These are phyloP conservation scores for Tolypocladium amazonense DNA, from an alignment of 2,329 filamentous ascomycete species.

Conservation along the genomic window DNA sequence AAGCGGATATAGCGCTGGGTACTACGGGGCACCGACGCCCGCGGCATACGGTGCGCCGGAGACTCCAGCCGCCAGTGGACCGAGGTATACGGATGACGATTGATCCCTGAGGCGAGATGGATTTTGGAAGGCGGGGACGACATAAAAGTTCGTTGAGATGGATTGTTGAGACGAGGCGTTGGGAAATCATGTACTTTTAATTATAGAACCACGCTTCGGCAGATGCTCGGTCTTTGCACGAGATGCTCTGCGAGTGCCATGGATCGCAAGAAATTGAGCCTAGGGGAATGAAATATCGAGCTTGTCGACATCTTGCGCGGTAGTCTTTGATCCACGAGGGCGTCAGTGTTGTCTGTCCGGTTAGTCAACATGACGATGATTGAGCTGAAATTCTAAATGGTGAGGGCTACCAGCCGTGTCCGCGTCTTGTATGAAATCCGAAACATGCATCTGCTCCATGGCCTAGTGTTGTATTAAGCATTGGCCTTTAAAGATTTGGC, in stretches of 20 bases:
- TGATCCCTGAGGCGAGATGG: conserved; percentile 2
- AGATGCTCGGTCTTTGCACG: background rate
- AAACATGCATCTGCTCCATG: too few species aligned
- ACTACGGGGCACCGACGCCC: conserved; percentile 54
- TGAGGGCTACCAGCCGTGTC: too few species aligned
- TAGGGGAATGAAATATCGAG: background rate
- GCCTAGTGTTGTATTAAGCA: too few species aligned
- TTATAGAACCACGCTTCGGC: background rate
- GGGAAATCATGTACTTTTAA: background rate
- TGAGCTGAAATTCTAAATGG: too few species aligned
- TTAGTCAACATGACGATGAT: too few species aligned
- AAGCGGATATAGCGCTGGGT: conserved; percentile 31
- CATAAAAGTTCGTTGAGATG: background rate
- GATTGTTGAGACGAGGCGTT: background rate
- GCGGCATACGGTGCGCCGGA: conserved; percentile 48
- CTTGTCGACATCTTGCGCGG: background rate
- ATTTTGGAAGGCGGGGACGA: background rate
- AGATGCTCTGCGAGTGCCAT: background rate
- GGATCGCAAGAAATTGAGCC: background rate
- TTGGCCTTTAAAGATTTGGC: too few species aligned
- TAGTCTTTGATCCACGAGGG: background rate
- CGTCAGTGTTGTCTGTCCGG: too few species aligned
- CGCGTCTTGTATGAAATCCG: too few species aligned
- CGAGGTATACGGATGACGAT: conserved; percentile 43
- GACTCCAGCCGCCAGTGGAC: conserved; percentile 50